Percentiles rank a stretch among this genome's conserved stretches.
phyloP scores from a whole-genome alignment of 1,139 yeast species.

The Saccharomycopsis crataegensis region DNA sequence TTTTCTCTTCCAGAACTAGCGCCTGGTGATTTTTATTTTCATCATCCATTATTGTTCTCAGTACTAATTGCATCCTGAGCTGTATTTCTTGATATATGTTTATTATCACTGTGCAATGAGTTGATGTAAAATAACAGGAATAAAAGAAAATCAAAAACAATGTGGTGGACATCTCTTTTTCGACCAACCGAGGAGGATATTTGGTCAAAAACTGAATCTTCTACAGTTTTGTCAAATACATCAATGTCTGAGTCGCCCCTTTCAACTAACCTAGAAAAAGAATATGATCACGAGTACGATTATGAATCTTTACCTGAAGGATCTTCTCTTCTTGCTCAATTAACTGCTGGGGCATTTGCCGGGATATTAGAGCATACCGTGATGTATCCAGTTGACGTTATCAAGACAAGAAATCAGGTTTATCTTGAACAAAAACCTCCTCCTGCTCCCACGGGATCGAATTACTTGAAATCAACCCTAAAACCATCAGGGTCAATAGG shows the following conservation, averaged over 20 bases:
- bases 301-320: slow-evolving; percentile 89
- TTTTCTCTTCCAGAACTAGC: no score
- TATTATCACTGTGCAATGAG: no score
- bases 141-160: background rate
- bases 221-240: background rate
- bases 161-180: background rate
- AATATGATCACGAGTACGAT: slow-evolving; percentile 37
- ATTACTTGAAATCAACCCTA: no score
- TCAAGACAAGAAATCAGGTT: slow-evolving; percentile 88
- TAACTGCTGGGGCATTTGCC: slow-evolving; percentile 93
- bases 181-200: background rate
- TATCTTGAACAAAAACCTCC: slow-evolving; percentile 20
- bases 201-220: background rate
- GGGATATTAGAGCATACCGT: slow-evolving; percentile 98
- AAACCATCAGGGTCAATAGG: no score
- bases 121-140: no score
- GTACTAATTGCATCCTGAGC: no score
- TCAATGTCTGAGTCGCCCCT: background rate
- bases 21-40: no score
- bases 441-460: background rate
- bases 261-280: background rate
- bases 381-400: slow-evolving; percentile 93
- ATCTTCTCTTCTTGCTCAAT: slow-evolving; percentile 76
- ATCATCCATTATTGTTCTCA: no score
- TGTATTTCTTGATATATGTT: no score